These are phyloP conservation scores for Cystoderma amianthinum DNA, from an alignment of 768 basidiomycete species.

Conservation along the genomic window DNA sequence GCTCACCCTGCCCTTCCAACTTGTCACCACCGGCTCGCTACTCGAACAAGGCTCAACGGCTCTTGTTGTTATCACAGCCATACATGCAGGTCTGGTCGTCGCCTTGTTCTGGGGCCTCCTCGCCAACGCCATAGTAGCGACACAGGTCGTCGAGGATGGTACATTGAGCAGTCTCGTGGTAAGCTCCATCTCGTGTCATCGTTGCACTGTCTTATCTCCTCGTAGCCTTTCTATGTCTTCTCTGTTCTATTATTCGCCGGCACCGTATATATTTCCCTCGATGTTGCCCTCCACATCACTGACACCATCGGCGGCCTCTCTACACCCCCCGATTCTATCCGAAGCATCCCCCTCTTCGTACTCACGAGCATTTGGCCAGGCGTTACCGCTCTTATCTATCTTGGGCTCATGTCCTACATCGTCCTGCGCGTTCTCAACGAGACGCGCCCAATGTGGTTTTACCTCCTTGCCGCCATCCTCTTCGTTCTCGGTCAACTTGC, in stretches of 20 bases:
- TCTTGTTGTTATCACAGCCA: constrained; percentile 62
- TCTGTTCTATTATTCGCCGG: constrained; percentile 55
- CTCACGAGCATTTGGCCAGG: constrained; percentile 35
- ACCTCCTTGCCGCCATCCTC: constrained; percentile 62
- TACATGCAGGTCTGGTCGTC: constrained; percentile 75
- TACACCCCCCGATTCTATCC: constrained; percentile 45
- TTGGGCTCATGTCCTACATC: constrained; percentile 74
- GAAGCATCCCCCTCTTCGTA: constrained; percentile 73
- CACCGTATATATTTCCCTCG: constrained; percentile 80
- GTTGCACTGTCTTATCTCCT: not conserved
- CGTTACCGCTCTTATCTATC: constrained; percentile 39
- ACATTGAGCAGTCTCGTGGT: constrained; percentile 66
- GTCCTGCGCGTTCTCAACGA: constrained; percentile 74
- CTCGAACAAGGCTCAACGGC: constrained; percentile 70
- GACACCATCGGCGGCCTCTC: constrained; percentile 48
- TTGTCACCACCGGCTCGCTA: constrained; percentile 74
- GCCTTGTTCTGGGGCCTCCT: constrained; percentile 76
- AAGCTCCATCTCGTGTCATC: constrained; percentile 14
- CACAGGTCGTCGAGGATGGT: constrained; percentile 93
- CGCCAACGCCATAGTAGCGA: constrained; percentile 71
- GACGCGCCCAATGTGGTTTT: constrained; percentile 73
- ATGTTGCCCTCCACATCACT: constrained; percentile 55
- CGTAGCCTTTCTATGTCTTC: constrained; percentile 59
- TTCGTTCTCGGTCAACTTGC: constrained; percentile 80
- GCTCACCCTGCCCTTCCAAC: constrained; percentile 69